Conservation (phyloP, 805 yeast species). For the Zygosaccharomyces lentus region DNA sequence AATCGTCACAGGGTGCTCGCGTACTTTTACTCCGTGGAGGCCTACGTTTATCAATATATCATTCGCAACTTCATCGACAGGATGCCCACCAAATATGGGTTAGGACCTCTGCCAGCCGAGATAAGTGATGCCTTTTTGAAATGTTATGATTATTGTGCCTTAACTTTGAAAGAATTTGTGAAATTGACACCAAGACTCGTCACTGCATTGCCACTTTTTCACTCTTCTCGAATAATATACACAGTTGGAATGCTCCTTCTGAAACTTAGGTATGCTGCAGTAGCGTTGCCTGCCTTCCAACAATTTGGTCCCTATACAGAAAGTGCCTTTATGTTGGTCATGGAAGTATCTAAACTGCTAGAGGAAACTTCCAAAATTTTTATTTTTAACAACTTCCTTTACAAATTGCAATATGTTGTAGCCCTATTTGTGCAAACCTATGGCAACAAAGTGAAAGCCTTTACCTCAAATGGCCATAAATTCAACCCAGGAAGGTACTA, state of each 20-base stretch:
- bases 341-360: slow-evolving; percentile 23
- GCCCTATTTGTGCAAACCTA: slow-evolving; percentile 60
- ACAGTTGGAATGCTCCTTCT: slow-evolving; percentile 57
- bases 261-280: slow-evolving; percentile 50
- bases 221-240: slow-evolving; percentile 54
- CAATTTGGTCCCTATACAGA: slow-evolving; percentile 47
- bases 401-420: slow-evolving; percentile 52
- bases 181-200: slow-evolving; percentile 44
- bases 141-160: slow-evolving; percentile 52
- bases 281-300: slow-evolving; percentile 46
- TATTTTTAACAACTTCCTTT: slow-evolving; percentile 47
- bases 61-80: slow-evolving; percentile 28
- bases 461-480: slow-evolving; percentile 2
- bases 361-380: slow-evolving; percentile 32
- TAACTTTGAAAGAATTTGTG: slow-evolving; percentile 46
- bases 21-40: slow-evolving; percentile 59
- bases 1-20: slow-evolving; percentile 44
- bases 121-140: slow-evolving; percentile 44
- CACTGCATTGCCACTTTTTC: slow-evolving; percentile 54
- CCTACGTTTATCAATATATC: slow-evolving; percentile 59
- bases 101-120: slow-evolving; percentile 21
- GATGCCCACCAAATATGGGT: slow-evolving; percentile 10
- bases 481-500: not conserved
- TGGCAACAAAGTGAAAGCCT: slow-evolving; percentile 45
- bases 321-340: slow-evolving; percentile 37